Base-by-base conservation (phyloP, 2,329 filamentous ascomycete species). In the Pseudodiploospora longispora region DNA sequence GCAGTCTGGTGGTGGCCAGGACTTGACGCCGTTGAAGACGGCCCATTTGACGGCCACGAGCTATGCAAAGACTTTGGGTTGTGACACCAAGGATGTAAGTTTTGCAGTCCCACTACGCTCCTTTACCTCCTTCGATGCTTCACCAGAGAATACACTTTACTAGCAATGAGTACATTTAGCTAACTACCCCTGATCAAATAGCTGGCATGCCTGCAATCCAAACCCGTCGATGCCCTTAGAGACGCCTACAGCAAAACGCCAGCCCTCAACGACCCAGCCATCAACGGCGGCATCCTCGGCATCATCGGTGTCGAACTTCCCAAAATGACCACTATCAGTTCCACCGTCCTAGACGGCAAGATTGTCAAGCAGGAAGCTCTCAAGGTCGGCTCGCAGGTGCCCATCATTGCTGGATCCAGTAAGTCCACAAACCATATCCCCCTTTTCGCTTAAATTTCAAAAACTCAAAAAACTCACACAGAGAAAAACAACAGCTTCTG, bases 1-100 rank as follows among this genome's bases (percentile, higher is more conserved):
- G 9, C 27, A 53, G 41, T 53, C 51, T 2, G 51, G 49, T n/a
- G 51, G 51, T 27, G 47, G 49, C 4, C 27, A 34, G 36, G 44
- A 44, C 10, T 3, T 51, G 19, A 43, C 39, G 3, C 30, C 42
- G 2, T 41, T 33, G 10, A 41, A 47, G 1, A 29, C 43, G 4
- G 47, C 48, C 5, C 44, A 51, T 12, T 42, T 46, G n/a, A 28
- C 41, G 6, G 52, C 46, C 6, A 38, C 39, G 9, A 49, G 46
- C 36, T 54, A 45, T 36, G 50, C 49, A 2, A 34, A 48, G 35
- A 38, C 42, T 4, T 40, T 52, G 7, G 38, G 42, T 5, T 54
- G 50, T 27, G 32, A 28, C 1, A 28, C 30, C 10, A 12, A 27
- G 27, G 29, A 40, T 10, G 29, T 9, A 9, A n/a, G 10, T 33